These are phyloP conservation scores for Acanthochlamys bracteata DNA, from an alignment of 106 monocot species.

Conservation along the genomic window DNA sequence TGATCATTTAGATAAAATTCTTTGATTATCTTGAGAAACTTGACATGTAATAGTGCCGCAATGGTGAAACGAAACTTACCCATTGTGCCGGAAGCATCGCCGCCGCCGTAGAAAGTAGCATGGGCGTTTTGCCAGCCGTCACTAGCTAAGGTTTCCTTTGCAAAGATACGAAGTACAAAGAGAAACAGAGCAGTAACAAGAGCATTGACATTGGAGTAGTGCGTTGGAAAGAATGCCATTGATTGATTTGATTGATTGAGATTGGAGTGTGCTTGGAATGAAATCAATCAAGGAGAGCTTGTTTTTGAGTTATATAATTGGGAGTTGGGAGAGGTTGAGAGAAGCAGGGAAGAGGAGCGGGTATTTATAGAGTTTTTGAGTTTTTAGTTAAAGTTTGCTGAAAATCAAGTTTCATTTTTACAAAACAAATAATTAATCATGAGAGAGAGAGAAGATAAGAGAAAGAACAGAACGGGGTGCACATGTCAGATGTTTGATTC, in stretches of 20 bases:
- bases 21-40: background rate
- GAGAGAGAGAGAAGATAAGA: too few relatives aligned
- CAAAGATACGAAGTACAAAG: conserved; percentile 6
- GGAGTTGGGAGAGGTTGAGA: background rate
- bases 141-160: background rate
- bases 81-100: conserved; percentile 62
- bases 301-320: background rate
- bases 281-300: background rate
- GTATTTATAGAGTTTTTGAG: conserved; percentile 1
- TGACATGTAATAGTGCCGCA: background rate
- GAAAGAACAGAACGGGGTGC: too few relatives aligned
- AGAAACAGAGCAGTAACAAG: conserved; percentile 9
- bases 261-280: too few relatives aligned
- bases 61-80: conserved; percentile 8
- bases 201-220: background rate
- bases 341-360: background rate
- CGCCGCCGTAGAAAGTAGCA: conserved; percentile 56
- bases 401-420: too few relatives aligned
- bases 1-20: background rate
- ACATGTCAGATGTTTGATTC: too few relatives aligned
- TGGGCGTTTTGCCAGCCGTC: conserved; percentile 32
- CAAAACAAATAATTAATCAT: too few relatives aligned
- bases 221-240: conserved; percentile 3
- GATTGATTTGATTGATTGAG: too few relatives aligned
- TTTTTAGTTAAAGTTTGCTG: too few relatives aligned